Conservation (phyloP, 257 asterid genomes). For the Forsythia viridissima region DNA sequence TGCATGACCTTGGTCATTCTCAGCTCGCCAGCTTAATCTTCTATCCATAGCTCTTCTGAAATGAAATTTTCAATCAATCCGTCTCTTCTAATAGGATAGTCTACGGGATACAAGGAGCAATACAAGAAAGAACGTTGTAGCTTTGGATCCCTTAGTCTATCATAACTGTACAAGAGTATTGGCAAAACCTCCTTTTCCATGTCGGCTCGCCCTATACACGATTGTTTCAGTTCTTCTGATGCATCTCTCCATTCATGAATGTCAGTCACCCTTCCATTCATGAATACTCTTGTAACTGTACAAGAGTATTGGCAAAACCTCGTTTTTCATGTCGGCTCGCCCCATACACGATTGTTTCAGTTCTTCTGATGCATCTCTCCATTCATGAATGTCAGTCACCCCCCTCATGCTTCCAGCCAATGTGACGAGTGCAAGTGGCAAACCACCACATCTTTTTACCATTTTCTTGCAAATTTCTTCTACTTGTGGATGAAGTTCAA, state of each 20-base stretch:
- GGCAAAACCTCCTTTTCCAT: too few species aligned
- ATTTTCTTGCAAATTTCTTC: too few species aligned
- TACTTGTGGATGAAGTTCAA: too few species aligned
- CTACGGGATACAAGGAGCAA: conserved; percentile 36
- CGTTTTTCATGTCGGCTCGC: conserved; percentile 7
- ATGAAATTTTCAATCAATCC: conserved; percentile 18
- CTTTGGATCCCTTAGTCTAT: background rate
- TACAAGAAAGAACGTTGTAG: conserved; percentile 25
- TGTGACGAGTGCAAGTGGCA: too few species aligned
- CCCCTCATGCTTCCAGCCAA: conserved; percentile 28
- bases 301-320: conserved; percentile 20
- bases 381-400: conserved; percentile 19
- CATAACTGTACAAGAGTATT: too few species aligned
- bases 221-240: too few species aligned
- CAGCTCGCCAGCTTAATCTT: background rate
- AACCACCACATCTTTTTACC: too few species aligned
- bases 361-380: conserved; percentile 17
- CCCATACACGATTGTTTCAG: background rate
- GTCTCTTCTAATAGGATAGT: background rate
- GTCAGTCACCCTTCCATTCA: too few species aligned
- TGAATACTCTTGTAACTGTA: too few species aligned
- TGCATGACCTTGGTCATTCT: conserved; percentile 25
- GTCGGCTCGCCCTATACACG: too few species aligned
- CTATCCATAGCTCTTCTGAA: conserved; percentile 19
- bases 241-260: too few species aligned